A percentile compares a stretch with the other conserved stretches of the same genome.
Conservation (phyloP, 352 stramenopile species). For the Phytophthora palmivora region DNA sequence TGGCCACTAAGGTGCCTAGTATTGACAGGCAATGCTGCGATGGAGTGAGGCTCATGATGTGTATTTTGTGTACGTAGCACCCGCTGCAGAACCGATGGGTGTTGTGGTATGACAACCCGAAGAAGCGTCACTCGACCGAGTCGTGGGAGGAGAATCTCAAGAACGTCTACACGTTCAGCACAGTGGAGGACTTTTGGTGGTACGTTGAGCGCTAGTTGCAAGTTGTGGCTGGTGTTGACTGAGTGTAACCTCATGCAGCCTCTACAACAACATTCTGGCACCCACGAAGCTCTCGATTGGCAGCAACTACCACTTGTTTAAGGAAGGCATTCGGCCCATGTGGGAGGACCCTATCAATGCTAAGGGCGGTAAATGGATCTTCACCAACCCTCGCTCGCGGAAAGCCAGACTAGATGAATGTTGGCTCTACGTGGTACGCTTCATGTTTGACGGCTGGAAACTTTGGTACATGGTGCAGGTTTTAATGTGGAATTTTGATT, state of each 20-base stretch:
- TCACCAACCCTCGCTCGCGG: constrained; percentile 95
- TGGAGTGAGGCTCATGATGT: constrained; percentile 19
- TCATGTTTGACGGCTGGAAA: background rate
- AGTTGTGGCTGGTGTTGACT: constrained; percentile 6
- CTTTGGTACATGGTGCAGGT: background rate
- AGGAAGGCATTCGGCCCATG: constrained; percentile 96
- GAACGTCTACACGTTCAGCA: constrained; percentile 95
- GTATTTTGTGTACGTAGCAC: constrained; percentile 54
- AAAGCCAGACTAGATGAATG: constrained; percentile 94
- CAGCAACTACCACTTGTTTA: constrained; percentile 99
- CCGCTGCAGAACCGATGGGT: constrained; percentile 89
- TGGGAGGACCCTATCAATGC: constrained; percentile 97
- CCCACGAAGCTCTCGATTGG: constrained; percentile 89
- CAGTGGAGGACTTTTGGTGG: constrained; percentile 97
- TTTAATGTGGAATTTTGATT: constrained; percentile 6
- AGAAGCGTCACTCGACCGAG: constrained; percentile 89
- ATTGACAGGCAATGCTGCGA: background rate
- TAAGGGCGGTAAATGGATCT: constrained; percentile 97
- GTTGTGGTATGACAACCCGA: constrained; percentile 92
- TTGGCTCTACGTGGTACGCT: constrained; percentile 94
- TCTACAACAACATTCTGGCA: constrained; percentile 96
- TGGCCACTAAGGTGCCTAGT: constrained; percentile 64
- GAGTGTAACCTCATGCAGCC: constrained; percentile 32
- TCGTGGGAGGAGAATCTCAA: constrained; percentile 92
- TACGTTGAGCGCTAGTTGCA: constrained; percentile 36